A percentile compares a stretch with the other conserved stretches of the same genome.
Conservation (phyloP, 2,329 filamentous ascomycete genomes). For the Neoarthrinium moseri region DNA sequence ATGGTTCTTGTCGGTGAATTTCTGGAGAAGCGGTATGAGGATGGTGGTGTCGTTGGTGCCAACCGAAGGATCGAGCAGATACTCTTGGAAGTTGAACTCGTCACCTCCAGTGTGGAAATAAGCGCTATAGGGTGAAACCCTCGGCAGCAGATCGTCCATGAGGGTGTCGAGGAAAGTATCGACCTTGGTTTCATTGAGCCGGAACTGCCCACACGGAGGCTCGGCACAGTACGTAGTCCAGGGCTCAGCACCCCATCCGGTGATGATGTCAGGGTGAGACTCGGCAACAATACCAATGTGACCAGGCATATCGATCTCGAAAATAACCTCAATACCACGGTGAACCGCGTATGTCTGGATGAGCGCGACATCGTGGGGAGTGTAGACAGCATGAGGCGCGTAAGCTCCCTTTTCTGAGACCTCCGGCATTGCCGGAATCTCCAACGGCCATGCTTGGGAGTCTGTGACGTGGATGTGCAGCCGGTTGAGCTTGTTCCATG, state of each 20-base stretch:
- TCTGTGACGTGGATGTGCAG: constrained; percentile 82
- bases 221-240: constrained; percentile 61
- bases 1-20: constrained; percentile 71
- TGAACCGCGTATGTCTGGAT: constrained; percentile 71
- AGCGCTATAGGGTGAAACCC: constrained; percentile 64
- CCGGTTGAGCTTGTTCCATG: constrained; percentile 81
- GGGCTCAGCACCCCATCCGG: constrained; percentile 58
- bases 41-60: constrained; percentile 62
- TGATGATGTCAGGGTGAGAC: constrained; percentile 69
- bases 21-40: constrained; percentile 74
- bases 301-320: constrained; percentile 81
- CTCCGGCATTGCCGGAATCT: constrained; percentile 72
- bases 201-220: constrained; percentile 68
- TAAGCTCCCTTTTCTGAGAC: constrained; percentile 75
- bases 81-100: constrained; percentile 77
- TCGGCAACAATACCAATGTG: constrained; percentile 69
- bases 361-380: constrained; percentile 57
- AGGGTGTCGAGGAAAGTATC: constrained; percentile 70
- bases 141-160: constrained; percentile 74
- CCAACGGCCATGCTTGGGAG: constrained; percentile 81
- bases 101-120: constrained; percentile 89
- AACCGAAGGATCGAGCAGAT: constrained; percentile 71
- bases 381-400: constrained; percentile 64
- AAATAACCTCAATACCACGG: constrained; percentile 68
- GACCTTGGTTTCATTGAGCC: constrained; percentile 71